Conservation (phyloP, 768 basidiomycete species). For the Rhodotorula babjevae region DNA sequence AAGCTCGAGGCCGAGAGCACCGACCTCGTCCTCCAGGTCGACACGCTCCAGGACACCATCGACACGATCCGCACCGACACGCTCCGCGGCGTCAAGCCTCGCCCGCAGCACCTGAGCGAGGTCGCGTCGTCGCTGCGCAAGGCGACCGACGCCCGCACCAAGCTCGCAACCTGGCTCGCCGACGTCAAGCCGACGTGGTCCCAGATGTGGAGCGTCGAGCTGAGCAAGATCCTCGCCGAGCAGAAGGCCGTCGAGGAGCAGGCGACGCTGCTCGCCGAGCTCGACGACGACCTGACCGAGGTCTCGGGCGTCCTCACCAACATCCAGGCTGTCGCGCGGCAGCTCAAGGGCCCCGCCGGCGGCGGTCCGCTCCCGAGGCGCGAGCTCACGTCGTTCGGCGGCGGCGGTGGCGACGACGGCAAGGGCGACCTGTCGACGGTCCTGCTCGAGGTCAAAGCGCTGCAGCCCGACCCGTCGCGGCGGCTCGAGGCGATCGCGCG, state of each 20-base stretch:
- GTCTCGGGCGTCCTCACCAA: slow-evolving; percentile 78
- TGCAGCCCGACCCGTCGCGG: slow-evolving; percentile 71
- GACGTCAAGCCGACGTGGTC: slow-evolving; percentile 95
- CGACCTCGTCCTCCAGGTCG: slow-evolving; percentile 82
- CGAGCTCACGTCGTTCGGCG: slow-evolving; percentile 51
- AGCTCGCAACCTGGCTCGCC: slow-evolving; percentile 77
- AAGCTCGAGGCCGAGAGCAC: slow-evolving; percentile 86
- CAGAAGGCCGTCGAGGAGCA: slow-evolving; percentile 90
- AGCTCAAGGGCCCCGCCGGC: slow-evolving; percentile 51
- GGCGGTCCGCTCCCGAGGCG: slow-evolving; percentile 48
- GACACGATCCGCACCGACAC: slow-evolving; percentile 84
- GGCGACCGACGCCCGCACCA: slow-evolving; percentile 60
- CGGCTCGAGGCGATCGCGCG: slow-evolving; percentile 89
- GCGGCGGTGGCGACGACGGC: slow-evolving; percentile 49
- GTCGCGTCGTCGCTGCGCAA: slow-evolving; percentile 70
- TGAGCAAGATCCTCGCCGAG: slow-evolving; percentile 94
- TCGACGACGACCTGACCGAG: slow-evolving; percentile 90
- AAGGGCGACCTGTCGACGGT: slow-evolving; percentile 71
- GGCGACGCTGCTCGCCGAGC: slow-evolving; percentile 79
- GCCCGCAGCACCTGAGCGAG: slow-evolving; percentile 53
- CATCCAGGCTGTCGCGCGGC: slow-evolving; percentile 68
- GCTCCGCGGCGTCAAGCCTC: slow-evolving; percentile 79
- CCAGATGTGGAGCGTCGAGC: slow-evolving; percentile 95
- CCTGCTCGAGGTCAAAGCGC: slow-evolving; percentile 82
- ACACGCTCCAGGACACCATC: slow-evolving; percentile 85